Percentiles rank a stretch among this genome's conserved stretches.
These are phyloP conservation scores for Dryadomyces quercus-mongolicae DNA, from an alignment of 2,329 filamentous ascomycete genomes.

Conservation along the genomic window DNA sequence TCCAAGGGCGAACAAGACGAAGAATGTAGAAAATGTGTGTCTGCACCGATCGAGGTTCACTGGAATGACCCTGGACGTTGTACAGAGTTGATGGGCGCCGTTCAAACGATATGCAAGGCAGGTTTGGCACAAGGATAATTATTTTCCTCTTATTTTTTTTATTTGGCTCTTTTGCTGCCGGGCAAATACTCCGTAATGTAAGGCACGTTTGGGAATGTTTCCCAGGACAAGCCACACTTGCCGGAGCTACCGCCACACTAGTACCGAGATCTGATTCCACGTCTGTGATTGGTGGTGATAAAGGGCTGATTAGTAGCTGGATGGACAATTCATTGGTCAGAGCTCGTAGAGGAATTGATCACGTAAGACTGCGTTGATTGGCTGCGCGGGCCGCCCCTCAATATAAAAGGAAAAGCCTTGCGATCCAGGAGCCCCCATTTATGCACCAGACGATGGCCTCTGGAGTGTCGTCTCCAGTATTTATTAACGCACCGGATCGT, in stretches of 20 bases:
- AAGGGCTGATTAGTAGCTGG: too few species aligned
- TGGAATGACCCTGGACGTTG: too few species aligned
- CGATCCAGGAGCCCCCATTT: too few species aligned
- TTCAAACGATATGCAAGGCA: not conserved
- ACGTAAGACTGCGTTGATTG: not conserved
- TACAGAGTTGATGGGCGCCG: not conserved
- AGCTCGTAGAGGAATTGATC: too few species aligned
- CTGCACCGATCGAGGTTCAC: too few species aligned
- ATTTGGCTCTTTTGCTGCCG: not conserved
- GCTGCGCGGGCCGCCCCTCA: too few species aligned
- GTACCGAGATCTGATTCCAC: not conserved
- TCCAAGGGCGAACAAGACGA: not conserved
- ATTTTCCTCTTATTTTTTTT: not conserved
- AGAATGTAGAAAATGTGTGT: too few species aligned
- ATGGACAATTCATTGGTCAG: too few species aligned
- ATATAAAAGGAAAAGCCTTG: too few species aligned
- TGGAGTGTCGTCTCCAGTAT: too few species aligned
- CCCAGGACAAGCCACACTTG: slow-evolving; percentile 1
- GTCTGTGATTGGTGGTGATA: slow-evolving; percentile 1
- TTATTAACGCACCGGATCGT: too few species aligned
- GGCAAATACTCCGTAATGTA: not conserved
- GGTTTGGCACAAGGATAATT: not conserved
- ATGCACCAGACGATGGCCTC: too few species aligned
- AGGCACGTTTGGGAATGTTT: not conserved
- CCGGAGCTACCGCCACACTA: slow-evolving; percentile 1